These are phyloP conservation scores for Physcomitrellopsis africana DNA, from an alignment of 225 moss, liverwort and hornwort genomes.

Conservation along the genomic window DNA sequence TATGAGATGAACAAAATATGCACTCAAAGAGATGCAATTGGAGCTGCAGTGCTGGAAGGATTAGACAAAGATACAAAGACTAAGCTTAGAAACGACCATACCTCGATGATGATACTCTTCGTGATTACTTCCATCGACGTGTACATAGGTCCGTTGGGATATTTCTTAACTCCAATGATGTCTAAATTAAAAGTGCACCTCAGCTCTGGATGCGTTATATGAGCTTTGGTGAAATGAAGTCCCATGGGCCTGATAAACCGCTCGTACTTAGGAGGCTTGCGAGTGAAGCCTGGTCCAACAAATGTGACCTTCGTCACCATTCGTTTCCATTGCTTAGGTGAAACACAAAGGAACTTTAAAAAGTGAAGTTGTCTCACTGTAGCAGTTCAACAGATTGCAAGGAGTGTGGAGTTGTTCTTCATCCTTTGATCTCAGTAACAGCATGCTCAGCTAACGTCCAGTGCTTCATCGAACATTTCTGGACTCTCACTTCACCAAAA, in stretches of 20 bases:
- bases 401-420: too few relatives aligned
- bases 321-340: conserved; percentile 98
- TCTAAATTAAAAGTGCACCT: conserved; percentile 97
- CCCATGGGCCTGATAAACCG: conserved; percentile 98
- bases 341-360: conserved; percentile 3
- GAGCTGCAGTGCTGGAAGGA: neutral
- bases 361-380: too few relatives aligned
- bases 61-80: neutral
- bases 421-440: too few relatives aligned
- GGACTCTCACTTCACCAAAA: too few relatives aligned
- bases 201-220: conserved; percentile 92
- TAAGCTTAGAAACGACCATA: conserved; percentile 27
- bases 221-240: conserved; percentile 96
- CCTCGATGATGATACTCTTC: conserved; percentile 97
- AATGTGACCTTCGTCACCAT: conserved; percentile 97
- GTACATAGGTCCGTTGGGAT: conserved; percentile 97
- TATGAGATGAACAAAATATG: too few relatives aligned
- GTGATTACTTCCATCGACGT: conserved; percentile 99
- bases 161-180: conserved; percentile 97
- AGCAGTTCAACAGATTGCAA: too few relatives aligned
- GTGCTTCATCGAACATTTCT: too few relatives aligned
- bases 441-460: too few relatives aligned
- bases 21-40: too few relatives aligned
- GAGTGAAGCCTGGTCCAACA: conserved; percentile 95
- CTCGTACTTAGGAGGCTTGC: conserved; percentile 98